phyloP scores from a whole-genome alignment of 148 eudicot species.

The Silene uniflora region DNA sequence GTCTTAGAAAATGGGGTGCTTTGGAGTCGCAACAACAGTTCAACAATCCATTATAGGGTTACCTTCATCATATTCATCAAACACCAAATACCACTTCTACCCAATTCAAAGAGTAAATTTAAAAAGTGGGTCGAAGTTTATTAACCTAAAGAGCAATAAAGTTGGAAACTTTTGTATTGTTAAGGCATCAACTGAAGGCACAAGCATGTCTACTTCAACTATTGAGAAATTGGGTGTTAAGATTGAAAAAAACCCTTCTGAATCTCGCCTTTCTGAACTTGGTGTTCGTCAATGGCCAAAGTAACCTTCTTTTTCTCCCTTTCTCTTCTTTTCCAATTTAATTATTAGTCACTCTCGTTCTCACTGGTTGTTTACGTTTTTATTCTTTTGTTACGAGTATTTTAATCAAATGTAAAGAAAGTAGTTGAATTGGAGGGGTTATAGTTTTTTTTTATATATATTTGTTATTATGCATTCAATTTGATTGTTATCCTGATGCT shows the following conservation, averaged over 20 bases:
- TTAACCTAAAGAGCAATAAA: constrained; percentile 8
- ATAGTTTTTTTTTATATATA: too few relatives aligned
- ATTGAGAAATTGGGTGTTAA: constrained; percentile 53
- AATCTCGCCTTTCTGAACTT: constrained; percentile 51
- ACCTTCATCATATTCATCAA: constrained; percentile 14
- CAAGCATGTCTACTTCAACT: constrained; percentile 32
- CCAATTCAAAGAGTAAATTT: neutral
- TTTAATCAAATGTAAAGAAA: too few relatives aligned
- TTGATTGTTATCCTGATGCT: too few relatives aligned
- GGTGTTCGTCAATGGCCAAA: constrained; percentile 63
- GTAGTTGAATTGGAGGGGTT: neutral
- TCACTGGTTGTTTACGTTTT: neutral
- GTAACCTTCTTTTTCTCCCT: constrained; percentile 29
- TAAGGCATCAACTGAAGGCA: constrained; percentile 28
- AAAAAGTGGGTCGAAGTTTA: constrained; percentile 17
- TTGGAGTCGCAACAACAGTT: constrained; percentile 13
- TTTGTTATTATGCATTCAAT: too few relatives aligned
- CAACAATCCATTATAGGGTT: constrained; percentile 11
- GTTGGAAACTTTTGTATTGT: constrained; percentile 13
- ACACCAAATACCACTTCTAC: constrained; percentile 1
- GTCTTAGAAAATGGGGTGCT: constrained; percentile 23
- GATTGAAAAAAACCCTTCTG: constrained; percentile 52
- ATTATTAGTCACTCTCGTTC: too few relatives aligned
- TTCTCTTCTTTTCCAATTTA: neutral
- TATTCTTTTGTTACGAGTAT: neutral